A percentile compares a stretch with the other conserved stretches of the same genome.
These are phyloP conservation scores for Pseudonitzschia multiseries DNA, from an alignment of 108 stramenopile genomes.

Conservation along the genomic window DNA sequence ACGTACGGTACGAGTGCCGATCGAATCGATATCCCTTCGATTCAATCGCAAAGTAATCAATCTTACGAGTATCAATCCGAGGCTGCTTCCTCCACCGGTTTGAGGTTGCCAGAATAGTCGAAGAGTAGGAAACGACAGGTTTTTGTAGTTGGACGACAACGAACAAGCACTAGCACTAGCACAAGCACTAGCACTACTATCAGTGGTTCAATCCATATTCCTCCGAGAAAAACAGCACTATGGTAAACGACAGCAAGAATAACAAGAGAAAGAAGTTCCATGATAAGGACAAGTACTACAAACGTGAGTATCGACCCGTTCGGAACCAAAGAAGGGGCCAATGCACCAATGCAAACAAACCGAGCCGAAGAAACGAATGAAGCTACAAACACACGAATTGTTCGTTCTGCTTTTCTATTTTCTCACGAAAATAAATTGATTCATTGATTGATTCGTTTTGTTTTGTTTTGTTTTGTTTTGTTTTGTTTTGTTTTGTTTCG, in stretches of 20 bases:
- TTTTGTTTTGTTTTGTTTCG: background rate
- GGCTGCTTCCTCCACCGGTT: too few relatives aligned
- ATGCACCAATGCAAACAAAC: background rate
- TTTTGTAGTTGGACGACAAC: background rate
- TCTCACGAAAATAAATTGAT: too few relatives aligned
- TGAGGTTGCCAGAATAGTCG: too few relatives aligned
- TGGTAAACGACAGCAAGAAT: conserved; percentile 38
- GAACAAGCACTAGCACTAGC: background rate
- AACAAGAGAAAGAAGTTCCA: conserved; percentile 87
- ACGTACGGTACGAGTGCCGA: too few relatives aligned
- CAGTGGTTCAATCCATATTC: too few relatives aligned
- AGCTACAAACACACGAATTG: too few relatives aligned
- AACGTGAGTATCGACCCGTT: conserved; percentile 49
- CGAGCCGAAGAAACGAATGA: background rate
- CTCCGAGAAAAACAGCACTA: background rate
- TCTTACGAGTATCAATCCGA: too few relatives aligned
- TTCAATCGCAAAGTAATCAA: too few relatives aligned
- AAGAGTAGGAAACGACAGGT: too few relatives aligned
- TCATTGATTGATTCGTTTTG: background rate
- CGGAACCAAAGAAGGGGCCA: background rate
- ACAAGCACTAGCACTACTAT: too few relatives aligned
- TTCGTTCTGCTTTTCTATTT: background rate
- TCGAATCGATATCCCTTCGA: too few relatives aligned
- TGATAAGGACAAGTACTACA: conserved; percentile 94
- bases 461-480: too few relatives aligned